phyloP scores from a whole-genome alignment of 1,284 basidiomycete genomes.

The Puccinia coronata region DNA sequence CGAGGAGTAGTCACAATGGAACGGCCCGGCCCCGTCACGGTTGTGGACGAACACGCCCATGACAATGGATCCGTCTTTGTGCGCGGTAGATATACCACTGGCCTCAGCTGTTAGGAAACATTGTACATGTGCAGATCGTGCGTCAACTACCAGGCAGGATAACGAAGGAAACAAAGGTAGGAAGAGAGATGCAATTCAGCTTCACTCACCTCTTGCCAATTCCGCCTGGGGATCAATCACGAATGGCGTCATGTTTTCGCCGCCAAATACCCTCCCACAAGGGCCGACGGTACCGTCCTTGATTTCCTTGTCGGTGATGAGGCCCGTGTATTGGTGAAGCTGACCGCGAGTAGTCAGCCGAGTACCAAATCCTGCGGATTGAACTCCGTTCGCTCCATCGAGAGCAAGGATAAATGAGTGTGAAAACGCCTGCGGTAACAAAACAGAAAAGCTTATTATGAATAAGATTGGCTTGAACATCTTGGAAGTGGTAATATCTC shows the following conservation, averaged over 20 bases:
- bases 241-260: slow-evolving; percentile 41
- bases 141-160: not conserved
- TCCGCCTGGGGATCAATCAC: slow-evolving; percentile 35
- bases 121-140: too few species aligned
- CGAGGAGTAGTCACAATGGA: slow-evolving; percentile 42
- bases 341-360: slow-evolving; percentile 34
- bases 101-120: slow-evolving; percentile 33
- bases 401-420: slow-evolving; percentile 44
- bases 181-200: not conserved
- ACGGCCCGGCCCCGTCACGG: slow-evolving; percentile 46
- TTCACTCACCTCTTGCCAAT: slow-evolving; percentile 35
- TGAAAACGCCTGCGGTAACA: slow-evolving; percentile 15
- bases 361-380: slow-evolving; percentile 37
- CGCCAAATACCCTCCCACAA: slow-evolving; percentile 42
- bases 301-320: slow-evolving; percentile 46
- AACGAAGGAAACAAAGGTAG: not conserved
- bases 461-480: slow-evolving; percentile 3
- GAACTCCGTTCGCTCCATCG: slow-evolving; percentile 44
- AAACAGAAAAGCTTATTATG: not conserved
- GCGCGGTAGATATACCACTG: slow-evolving; percentile 24
- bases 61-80: slow-evolving; percentile 30
- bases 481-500: not conserved
- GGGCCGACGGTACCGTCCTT: slow-evolving; percentile 34
- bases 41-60: slow-evolving; percentile 49
- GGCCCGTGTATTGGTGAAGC: slow-evolving; percentile 46